Evolutionary conservation across 2,329 filamentous ascomycete genomes (phyloP), one percentile per base, ranked within the genome.

Genomic region (Aspergillus tubingensis): DNA sequence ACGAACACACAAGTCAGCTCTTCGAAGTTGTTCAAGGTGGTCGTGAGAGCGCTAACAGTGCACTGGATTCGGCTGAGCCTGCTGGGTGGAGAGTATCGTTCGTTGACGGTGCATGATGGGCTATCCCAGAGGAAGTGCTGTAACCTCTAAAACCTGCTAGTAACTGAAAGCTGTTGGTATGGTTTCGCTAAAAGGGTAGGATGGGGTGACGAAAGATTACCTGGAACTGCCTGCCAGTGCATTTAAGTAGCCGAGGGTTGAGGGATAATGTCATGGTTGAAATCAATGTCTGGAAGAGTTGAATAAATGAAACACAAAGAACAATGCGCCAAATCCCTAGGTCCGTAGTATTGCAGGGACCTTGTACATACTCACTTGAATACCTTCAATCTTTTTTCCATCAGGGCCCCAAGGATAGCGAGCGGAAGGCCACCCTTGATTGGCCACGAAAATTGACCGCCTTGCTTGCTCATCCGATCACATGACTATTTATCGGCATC

Each of bases 151-250:
- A 21, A 50, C 13, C 19, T 44, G 38, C 53, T 27, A 30, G n/a
- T 32, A 50, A 27, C 47, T 30, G 17, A 50, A 23, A 30, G 25
- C n/a, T 30, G 17, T 55, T 17, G 47, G 30, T 44, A 32, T 44
- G 32, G 21, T 36, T 11, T 32, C 53, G 11, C 23, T 21, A 11
- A 15, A 13, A 25, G 27, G 11, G 23, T 15, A 5, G n/a, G 32
- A 25, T 39, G 11, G 13, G 6, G n/a, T 19, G 8, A 8, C 25
- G 27, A 17, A 53, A 43, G 41, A 13, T 21, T 64, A 65, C 63
- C 62, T 62, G 63, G 8, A 62, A 57, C 32, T 53, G 58, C 32
- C 52, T 62, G 48, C 52, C 32, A 25, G 38, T 47, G n/a, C 55
- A 32, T 15, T 51, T 15, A 15, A 65, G 41, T 10, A 56, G 50